Conservation (phyloP, 2,329 filamentous ascomycete species). For the Lomentospora prolificans region DNA sequence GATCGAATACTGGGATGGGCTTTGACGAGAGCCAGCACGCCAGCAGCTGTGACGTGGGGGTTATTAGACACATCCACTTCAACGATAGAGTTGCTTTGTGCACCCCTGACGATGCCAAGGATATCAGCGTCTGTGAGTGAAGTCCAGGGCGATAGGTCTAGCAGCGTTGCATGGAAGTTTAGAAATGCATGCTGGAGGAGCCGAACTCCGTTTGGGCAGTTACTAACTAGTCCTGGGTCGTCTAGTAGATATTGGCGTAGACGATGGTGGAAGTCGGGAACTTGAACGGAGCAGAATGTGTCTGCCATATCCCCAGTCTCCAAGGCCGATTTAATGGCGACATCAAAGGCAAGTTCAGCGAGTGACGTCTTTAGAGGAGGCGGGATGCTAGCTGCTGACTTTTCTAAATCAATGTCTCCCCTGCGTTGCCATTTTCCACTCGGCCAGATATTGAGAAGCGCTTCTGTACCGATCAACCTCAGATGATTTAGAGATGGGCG, state of each 20-base stretch:
- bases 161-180: neutral
- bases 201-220: neutral
- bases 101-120: neutral
- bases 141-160: neutral
- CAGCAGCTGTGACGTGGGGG: neutral
- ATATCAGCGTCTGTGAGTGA: neutral
- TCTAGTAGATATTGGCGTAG: neutral
- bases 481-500: neutral
- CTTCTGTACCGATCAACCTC: neutral
- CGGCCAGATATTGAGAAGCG: neutral
- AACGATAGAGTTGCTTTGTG: neutral
- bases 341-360: neutral
- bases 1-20: neutral
- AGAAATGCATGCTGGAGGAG: neutral
- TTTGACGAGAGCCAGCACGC: neutral
- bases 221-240: neutral
- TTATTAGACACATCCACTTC: neutral
- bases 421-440: neutral
- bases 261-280: neutral
- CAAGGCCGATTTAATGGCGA: neutral
- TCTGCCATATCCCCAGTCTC: neutral
- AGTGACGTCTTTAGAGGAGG: neutral
- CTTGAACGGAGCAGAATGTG: neutral
- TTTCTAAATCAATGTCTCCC: neutral
- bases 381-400: too few species aligned